A percentile compares a stretch with the other conserved stretches of the same genome.
Conservation (phyloP, 2,329 filamentous ascomycete genomes). For the Coniosporium tulheliwenetii region DNA sequence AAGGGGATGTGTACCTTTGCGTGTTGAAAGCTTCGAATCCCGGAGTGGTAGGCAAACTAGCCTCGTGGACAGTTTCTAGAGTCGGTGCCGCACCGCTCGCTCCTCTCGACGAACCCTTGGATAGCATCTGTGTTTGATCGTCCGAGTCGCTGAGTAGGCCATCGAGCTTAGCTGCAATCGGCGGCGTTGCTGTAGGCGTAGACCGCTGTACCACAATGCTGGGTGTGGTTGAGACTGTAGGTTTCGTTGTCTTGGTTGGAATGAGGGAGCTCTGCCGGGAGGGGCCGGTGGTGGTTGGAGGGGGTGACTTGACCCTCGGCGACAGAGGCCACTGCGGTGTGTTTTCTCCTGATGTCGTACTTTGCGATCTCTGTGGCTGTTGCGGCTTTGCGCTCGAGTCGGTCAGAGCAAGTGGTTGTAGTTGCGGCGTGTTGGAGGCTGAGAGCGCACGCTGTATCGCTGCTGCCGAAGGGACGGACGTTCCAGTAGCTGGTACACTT, state of each 20-base stretch:
- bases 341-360: conserved; percentile 26
- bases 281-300: conserved; percentile 33
- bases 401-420: conserved; percentile 41
- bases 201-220: conserved; percentile 29
- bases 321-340: conserved; percentile 62
- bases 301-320: conserved; percentile 62
- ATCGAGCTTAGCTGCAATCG: conserved; percentile 12
- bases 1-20: conserved; percentile 15
- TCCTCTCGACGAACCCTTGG: conserved; percentile 23
- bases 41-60: background rate
- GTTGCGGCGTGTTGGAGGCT: conserved; percentile 48
- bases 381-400: conserved; percentile 48
- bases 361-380: conserved; percentile 46
- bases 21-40: conserved; percentile 15
- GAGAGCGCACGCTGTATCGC: conserved; percentile 53
- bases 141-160: conserved; percentile 17
- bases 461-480: conserved; percentile 42
- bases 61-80: conserved; percentile 68
- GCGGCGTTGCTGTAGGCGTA: conserved; percentile 21
- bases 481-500: conserved; percentile 15
- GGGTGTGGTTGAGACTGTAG: conserved; percentile 24
- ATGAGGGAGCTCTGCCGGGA: conserved; percentile 27
- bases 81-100: conserved; percentile 34
- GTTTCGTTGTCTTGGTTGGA: background rate
- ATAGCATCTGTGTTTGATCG: conserved; percentile 16